Base-by-base conservation (phyloP, 345 rosid genomes). In the Nasturtium officinale region DNA sequence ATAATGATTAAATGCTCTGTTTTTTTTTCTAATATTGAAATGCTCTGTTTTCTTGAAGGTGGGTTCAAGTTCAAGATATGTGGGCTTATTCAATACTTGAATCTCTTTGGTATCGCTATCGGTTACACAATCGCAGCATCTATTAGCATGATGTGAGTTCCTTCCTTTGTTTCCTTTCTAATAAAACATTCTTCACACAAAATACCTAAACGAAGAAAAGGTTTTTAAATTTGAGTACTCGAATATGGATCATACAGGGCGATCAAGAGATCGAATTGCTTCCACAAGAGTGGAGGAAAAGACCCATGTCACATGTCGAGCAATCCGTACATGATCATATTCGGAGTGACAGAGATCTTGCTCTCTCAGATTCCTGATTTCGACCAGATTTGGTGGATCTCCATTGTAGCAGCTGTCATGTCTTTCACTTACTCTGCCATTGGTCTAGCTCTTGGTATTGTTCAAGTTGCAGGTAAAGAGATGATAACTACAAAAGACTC, bases 391-490 rank as follows among this genome's bases (percentile, higher is more conserved):
- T 87, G 89, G 89, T 91, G 97, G 97, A 90, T 91, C 70, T 91
- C 99, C 47, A 81, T 87, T 52, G 84, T 91, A 6, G 99, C 93
- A 4, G 96, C 99, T 5, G 85, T 88, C 65, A 95, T 95, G 99
- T 91, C 97, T 26, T 95, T 91, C 80, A 87, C 99, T 57, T 91
- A 91, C 87, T 91, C 97, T 1, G 55, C 85, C n/a, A 88, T 95
- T 60, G 97, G 99, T 43, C 88, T 95, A 2, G 91, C 86, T 35
- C 97, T 95, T 0, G 97, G 96, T 3, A 75, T 95, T 50, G 85
- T 80, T 20, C 80, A 91, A 84, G 97, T 91, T 3, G 88, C 82
- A 72, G 86, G 86, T 76, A 8, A 69, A 45, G 0, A 23, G 0
- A 4, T 6, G 0, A 4, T 9, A 30, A 42, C 15, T 43, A 52